Evolutionary conservation across 441 rosid species (phyloP).

Genomic region (Eruca vesicaria): DNA sequence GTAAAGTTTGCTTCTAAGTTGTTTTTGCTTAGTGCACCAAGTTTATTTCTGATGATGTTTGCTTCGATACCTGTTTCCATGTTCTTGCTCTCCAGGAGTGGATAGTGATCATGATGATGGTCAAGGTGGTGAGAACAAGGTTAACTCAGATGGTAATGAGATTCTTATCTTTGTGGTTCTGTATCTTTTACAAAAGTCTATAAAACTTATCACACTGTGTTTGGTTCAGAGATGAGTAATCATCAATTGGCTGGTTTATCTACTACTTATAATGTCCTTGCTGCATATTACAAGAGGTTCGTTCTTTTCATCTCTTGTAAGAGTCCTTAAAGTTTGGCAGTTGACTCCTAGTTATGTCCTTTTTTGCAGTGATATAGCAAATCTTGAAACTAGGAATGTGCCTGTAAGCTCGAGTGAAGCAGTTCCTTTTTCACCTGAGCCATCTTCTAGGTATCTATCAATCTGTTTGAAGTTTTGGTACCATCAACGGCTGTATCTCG

Average conservation of each 20-base stretch:
- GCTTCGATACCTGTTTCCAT: not conserved
- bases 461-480: conserved; percentile 44
- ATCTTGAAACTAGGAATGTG: not conserved
- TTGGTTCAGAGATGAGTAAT: conserved; percentile 48
- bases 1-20: not conserved
- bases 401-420: not conserved
- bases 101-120: no score
- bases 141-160: conserved; percentile 47
- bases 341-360: not conserved
- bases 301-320: conserved; percentile 34
- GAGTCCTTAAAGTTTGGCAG: not conserved
- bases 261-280: conserved; percentile 18
- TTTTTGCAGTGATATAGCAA: not conserved
- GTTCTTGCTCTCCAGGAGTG: no score
- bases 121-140: not conserved
- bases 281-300: conserved; percentile 36
- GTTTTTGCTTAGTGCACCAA: not conserved
- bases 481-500: conserved; percentile 63
- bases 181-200: not conserved
- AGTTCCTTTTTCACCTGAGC: not conserved
- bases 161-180: not conserved
- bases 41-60: not conserved
- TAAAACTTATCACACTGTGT: not conserved
- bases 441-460: conserved; percentile 5
- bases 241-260: conserved; percentile 46